Evolutionary conservation across 768 basidiomycete species (phyloP), one percentile per base, ranked within the genome.

Genomic region (Termitomyces sp.): DNA sequence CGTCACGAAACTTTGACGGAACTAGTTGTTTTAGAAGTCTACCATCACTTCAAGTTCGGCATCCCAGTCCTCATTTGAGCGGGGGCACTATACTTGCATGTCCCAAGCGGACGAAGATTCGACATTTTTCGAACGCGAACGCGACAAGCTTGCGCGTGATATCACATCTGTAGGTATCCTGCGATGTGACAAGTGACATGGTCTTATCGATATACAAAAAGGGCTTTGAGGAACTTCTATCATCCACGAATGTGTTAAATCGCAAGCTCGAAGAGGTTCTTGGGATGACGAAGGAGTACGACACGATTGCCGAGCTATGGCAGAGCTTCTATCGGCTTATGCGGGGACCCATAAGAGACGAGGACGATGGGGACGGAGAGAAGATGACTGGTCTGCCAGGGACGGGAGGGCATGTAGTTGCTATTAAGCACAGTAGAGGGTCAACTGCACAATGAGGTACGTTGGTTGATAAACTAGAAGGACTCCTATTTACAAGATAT

Each of bases 271-370:
- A 98, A 70, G 93, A 97, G 67, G 92, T 94, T 2, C 74, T 88
- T 25, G 91, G 91, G 10, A 95, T 96, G 83, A 94, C 94, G 5
- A 86, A 85, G 56, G 94, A 95, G 76, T 94, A 96, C 68, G 83
- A 88, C 50, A 94, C 89, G 2, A 91, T 95, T 41, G 91, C 94
- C 3, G 77, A 82, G 2, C 75, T 97, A 48, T 95, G 93, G 92
- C 79, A 84, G 57, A 83, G 80, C 63, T 93, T 92, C 62, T 85
- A 91, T 63, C 74, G 85, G 56, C 75, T 93, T 61, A 92, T 92
- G 89, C 79, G 79, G 25, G 76, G 71, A 43, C 78, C 79, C 19
- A 69, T 71, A n/a, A 68, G 63, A 43, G 72, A 72, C 4, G 67
- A 68, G 17, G 68, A 68, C 43, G 69, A 66, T 54, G 67, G 61